Conservation (phyloP, 768 basidiomycete species). For the Mycena belliarum region DNA sequence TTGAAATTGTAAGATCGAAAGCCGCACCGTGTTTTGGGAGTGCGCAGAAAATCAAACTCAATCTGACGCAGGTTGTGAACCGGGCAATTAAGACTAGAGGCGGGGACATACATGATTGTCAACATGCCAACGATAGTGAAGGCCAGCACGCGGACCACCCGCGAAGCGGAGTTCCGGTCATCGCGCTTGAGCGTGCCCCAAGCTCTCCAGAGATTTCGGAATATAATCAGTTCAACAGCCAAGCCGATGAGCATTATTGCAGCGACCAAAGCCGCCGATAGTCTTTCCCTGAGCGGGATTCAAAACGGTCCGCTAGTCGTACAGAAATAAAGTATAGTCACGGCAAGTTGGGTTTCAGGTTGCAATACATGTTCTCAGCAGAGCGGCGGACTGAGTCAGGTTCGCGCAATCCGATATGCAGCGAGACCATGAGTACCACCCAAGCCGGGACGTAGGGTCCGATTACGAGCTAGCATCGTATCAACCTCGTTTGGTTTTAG, state of each 20-base stretch:
- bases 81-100: too few species aligned
- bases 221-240: constrained; percentile 12
- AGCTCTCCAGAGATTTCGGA: constrained; percentile 12
- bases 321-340: background rate
- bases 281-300: constrained; percentile 3
- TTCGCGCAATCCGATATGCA: constrained; percentile 8
- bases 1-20: constrained; percentile 19
- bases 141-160: constrained; percentile 16
- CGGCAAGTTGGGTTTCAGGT: background rate
- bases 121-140: constrained; percentile 22
- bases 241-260: constrained; percentile 10
- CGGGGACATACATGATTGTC: constrained; percentile 14
- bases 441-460: constrained; percentile 19
- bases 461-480: constrained; percentile 8
- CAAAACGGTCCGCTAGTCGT: background rate
- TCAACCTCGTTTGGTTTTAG: background rate
- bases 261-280: constrained; percentile 8
- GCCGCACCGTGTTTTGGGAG: background rate
- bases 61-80: background rate
- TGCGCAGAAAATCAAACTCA: constrained; percentile 12
- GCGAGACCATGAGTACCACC: constrained; percentile 3
- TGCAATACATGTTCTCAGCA: constrained; percentile 7
- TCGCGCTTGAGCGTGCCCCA: constrained; percentile 16
- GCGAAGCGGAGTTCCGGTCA: constrained; percentile 6
- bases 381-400: background rate